phyloP scores from a whole-genome alignment of 2,329 filamentous ascomycete species.

The Hirsutella thompsonii region DNA sequence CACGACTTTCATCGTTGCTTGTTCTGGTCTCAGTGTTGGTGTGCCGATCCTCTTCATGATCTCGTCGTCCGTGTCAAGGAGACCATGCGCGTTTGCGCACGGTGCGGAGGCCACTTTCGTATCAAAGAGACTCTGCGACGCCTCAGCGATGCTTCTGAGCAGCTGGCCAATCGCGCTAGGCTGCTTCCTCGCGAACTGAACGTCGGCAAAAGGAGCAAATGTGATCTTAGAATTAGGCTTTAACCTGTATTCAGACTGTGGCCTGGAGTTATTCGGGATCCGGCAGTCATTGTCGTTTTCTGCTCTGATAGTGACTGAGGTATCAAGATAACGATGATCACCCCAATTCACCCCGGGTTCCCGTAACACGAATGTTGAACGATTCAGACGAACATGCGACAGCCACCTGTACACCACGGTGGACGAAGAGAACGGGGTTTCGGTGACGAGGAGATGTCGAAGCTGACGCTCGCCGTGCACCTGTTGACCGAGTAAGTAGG shows the following conservation, averaged over 20 bases:
- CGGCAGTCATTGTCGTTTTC: slow-evolving; percentile 2
- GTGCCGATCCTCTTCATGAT: not conserved
- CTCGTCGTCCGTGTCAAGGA: too few relatives aligned
- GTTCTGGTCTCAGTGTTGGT: not conserved
- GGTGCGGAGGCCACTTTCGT: too few relatives aligned
- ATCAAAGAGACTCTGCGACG: too few relatives aligned
- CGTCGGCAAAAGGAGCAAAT: too few relatives aligned
- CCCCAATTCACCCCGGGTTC: not conserved
- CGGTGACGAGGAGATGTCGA: slow-evolving; percentile 4
- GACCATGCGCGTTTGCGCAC: too few relatives aligned
- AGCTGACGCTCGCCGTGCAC: too few relatives aligned
- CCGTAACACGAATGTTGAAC: slow-evolving; percentile 12
- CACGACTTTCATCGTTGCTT: not conserved
- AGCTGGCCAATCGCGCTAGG: too few relatives aligned
- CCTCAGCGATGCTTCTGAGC: too few relatives aligned
- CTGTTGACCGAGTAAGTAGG: not conserved
- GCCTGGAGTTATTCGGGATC: slow-evolving; percentile 4
- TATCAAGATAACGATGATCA: slow-evolving; percentile 8
- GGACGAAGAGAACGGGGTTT: slow-evolving; percentile 1
- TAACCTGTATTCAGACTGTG: slow-evolving; percentile 1
- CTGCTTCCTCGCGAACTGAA: too few relatives aligned
- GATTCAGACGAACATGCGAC: slow-evolving; percentile 13
- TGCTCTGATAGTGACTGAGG: slow-evolving; percentile 10
- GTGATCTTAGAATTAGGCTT: too few relatives aligned
- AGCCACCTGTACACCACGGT: slow-evolving; percentile 13